Conservation (phyloP, 805 yeast species). For the Metschnikowia similis region DNA sequence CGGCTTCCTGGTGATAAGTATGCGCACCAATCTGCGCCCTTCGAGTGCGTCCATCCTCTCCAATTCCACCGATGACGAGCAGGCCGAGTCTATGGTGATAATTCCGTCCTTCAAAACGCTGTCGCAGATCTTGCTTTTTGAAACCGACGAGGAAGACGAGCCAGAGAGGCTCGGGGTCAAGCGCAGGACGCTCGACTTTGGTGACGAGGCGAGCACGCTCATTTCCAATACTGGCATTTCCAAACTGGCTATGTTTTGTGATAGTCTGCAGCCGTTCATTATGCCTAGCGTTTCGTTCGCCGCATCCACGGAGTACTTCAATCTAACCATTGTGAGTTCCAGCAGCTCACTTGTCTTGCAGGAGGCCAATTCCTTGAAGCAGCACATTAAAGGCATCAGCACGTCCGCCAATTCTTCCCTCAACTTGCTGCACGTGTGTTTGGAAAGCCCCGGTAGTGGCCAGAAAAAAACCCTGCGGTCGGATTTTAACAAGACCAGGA, state of each 20-base stretch:
- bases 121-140: constrained; percentile 36
- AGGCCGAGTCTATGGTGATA: constrained; percentile 19
- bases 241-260: not conserved
- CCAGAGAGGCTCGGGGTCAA: not conserved
- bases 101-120: constrained; percentile 18
- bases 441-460: not conserved
- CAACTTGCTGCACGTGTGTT: not conserved
- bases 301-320: constrained; percentile 14
- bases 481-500: constrained; percentile 17
- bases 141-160: constrained; percentile 38
- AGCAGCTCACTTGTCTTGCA: constrained; percentile 9
- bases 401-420: not conserved
- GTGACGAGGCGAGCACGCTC: constrained; percentile 8
- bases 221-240: not conserved
- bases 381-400: not conserved
- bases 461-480: constrained; percentile 6
- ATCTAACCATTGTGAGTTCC: constrained; percentile 23
- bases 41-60: constrained; percentile 23
- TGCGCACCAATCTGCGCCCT: constrained; percentile 9
- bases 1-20: not conserved
- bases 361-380: constrained; percentile 18
- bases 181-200: not conserved
- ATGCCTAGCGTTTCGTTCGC: constrained; percentile 36
- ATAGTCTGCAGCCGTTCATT: constrained; percentile 23
- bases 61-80: constrained; percentile 25